Evolutionary conservation across 75 land plant species (phyloP).

Genomic region (Isoetes taiwanensis): DNA sequence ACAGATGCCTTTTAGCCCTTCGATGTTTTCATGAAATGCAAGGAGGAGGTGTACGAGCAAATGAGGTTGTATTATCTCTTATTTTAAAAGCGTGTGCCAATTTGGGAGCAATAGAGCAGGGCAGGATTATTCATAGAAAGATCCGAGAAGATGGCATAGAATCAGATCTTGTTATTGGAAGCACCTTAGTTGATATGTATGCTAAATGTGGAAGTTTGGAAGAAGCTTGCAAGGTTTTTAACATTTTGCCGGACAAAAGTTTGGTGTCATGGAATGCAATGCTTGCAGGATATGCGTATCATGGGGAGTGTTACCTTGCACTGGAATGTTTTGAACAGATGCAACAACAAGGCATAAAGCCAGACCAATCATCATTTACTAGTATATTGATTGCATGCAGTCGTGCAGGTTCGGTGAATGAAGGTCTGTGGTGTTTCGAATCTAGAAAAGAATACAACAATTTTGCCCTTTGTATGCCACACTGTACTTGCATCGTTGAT

Average conservation of each 20-base stretch:
- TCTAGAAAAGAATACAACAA: too few relatives aligned
- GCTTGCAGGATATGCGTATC: slow-evolving; percentile 16
- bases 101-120: slow-evolving; percentile 18
- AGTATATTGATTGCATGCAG: slow-evolving; percentile 19
- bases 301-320: slow-evolving; percentile 14
- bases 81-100: slow-evolving; percentile 50
- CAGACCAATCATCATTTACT: slow-evolving; percentile 19
- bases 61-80: slow-evolving; percentile 46
- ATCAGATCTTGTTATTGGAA: not conserved
- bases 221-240: not conserved
- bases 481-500: slow-evolving; percentile 21
- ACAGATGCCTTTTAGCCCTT: slow-evolving; percentile 35
- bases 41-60: slow-evolving; percentile 15
- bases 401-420: slow-evolving; percentile 10
- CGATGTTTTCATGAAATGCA: slow-evolving; percentile 34
- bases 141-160: slow-evolving; percentile 6
- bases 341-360: not conserved
- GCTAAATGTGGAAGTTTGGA: not conserved
- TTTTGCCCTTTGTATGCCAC: slow-evolving; percentile 11
- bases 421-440: slow-evolving; percentile 9
- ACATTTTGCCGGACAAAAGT: slow-evolving; percentile 4
- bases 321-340: slow-evolving; percentile 6
- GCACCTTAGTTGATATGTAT: slow-evolving; percentile 30
- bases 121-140: not conserved
- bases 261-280: slow-evolving; percentile 20